Conservation (phyloP, 1,139 yeast genomes). For the Hansenula sp. region DNA sequence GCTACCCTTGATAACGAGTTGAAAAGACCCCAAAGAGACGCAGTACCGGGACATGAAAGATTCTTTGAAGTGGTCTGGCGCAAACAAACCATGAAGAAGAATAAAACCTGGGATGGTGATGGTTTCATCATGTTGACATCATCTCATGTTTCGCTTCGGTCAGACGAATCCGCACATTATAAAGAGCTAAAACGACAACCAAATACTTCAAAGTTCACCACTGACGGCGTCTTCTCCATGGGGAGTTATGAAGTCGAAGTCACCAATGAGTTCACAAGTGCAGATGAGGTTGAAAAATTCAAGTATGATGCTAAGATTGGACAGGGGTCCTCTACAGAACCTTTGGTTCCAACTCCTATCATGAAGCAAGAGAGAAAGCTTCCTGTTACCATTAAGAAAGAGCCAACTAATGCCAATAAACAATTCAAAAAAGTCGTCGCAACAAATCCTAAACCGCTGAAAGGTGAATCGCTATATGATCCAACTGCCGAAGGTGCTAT, state of each 20-base stretch:
- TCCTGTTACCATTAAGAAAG: conserved; percentile 1
- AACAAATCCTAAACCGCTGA: conserved; percentile 10
- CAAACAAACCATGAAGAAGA: conserved; percentile 68
- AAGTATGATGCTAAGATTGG: conserved; percentile 9
- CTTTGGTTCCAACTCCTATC: neutral
- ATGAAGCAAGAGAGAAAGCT: neutral
- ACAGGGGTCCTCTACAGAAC: conserved; percentile 6
- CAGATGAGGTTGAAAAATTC: conserved; percentile 16
- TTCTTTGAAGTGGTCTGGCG: conserved; percentile 35
- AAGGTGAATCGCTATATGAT: conserved; percentile 37
- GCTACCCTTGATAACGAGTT: neutral
- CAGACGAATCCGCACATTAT: conserved; percentile 26
- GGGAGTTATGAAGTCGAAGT: conserved; percentile 55
- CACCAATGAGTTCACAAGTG: conserved; percentile 37
- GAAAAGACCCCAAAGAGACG: neutral
- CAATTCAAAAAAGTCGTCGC: conserved; percentile 19
- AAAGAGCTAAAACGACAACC: conserved; percentile 22
- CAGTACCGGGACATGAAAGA: conserved; percentile 3
- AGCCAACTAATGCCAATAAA: conserved; percentile 6
- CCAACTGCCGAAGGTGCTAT: conserved; percentile 36
- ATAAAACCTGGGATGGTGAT: conserved; percentile 96
- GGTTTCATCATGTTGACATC: conserved; percentile 45
- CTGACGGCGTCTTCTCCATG: conserved; percentile 41
- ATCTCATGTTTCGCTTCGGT: conserved; percentile 20
- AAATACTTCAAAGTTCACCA: conserved; percentile 23